Base-by-base conservation (phyloP, 768 basidiomycete genomes). In the Termitomyces sp. region DNA sequence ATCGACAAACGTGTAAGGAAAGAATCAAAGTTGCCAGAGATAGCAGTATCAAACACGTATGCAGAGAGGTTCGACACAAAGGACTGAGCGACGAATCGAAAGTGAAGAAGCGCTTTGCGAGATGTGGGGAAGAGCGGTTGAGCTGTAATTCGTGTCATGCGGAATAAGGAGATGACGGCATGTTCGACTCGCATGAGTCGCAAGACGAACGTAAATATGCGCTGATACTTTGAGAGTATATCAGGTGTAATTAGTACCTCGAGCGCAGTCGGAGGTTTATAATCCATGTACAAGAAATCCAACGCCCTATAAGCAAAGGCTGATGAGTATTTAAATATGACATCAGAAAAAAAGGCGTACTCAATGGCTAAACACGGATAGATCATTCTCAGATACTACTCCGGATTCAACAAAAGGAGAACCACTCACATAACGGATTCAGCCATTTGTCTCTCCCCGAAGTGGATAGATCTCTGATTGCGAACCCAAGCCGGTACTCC, bases 281-380 rank as follows among this genome's bases (percentile, higher is more conserved):
- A 96, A 65, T 94, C 86, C 77, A 96, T 86, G 69, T 92, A 92
- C 14, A 96, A 74, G 69, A 96, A 96, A 71, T 96, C 94, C 47
- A 96, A 71, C 7, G 94, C 93, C 71, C 91, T 92, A 65, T 5
- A 20, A 56, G 34, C 36, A 53, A 63, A 37, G 32, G n/a, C 58
- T 20, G 54, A 51, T 51, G 63, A 57, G 53, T 20, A 38, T 70
- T 10, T 12, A 6, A 5, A 5, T 37, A 61, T 8, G 59, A 25
- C 43, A 45, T 12, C 6, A 47, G 48, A 5, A 51, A 43, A 25
- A 25, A 20, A 42, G 60, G 72, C 82, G 57, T 68, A 82, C 84
- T 85, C 81, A 29, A 85, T 81, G 20, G 74, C 83, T 83, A 49
- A 17, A 60, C 42, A 60, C 17, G 57, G 51, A 59, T 25, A 36